A percentile compares a stretch with the other conserved stretches of the same genome.
Conservation (phyloP, 257 asterid genomes). For the Scutellaria barbata region DNA sequence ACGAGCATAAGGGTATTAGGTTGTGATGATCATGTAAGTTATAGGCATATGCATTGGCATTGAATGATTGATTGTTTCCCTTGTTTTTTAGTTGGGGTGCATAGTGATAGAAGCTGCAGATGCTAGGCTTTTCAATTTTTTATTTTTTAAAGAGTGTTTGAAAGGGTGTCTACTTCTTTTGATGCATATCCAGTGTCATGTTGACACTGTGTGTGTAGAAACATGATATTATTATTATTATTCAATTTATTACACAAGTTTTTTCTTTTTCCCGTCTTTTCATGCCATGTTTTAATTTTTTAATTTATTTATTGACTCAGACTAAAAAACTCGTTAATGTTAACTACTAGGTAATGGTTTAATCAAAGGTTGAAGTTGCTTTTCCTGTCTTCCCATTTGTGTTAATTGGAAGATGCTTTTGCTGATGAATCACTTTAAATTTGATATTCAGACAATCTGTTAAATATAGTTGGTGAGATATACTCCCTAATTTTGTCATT, state of each 20-base stretch:
- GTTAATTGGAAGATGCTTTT: background rate
- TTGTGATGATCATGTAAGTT: slow-evolving; percentile 45
- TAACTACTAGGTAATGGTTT: background rate
- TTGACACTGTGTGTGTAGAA: slow-evolving; percentile 31
- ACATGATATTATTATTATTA: slow-evolving; percentile 19
- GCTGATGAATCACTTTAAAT: background rate
- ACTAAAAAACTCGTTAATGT: background rate
- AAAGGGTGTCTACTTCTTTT: slow-evolving; percentile 26
- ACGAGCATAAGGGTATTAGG: slow-evolving; percentile 47
- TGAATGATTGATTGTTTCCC: slow-evolving; percentile 35
- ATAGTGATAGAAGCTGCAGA: slow-evolving; percentile 41
- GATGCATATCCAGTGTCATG: slow-evolving; percentile 30
- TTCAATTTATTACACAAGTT: slow-evolving; percentile 24
- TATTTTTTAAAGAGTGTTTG: slow-evolving; percentile 39
- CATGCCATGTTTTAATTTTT: background rate
- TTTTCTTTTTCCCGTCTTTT: no score
- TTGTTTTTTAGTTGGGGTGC: slow-evolving; percentile 48
- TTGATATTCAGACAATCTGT: no score
- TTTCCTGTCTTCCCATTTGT: background rate
- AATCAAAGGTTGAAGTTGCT: background rate
- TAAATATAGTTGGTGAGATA: no score
- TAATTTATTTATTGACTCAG: background rate
- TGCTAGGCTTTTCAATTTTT: slow-evolving; percentile 35
- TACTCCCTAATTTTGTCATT: no score
- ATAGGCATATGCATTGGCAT: slow-evolving; percentile 48